phyloP scores from a whole-genome alignment of 2,329 filamentous ascomycete species.

The Dichotomopilus funicola region DNA sequence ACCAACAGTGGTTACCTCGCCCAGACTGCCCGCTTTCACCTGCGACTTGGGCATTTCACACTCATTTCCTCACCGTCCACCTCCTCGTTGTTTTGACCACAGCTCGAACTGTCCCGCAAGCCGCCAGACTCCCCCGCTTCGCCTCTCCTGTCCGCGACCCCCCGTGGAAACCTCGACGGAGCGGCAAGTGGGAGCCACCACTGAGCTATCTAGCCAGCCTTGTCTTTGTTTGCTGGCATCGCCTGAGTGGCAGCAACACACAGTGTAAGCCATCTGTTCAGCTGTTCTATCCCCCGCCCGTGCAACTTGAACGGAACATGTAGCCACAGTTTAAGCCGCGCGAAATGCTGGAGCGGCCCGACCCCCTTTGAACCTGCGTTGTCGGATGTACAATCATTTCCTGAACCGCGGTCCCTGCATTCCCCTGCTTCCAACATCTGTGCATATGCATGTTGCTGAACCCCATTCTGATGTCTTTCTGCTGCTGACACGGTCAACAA shows the following conservation, averaged over 20 bases:
- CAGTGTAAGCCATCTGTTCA: not conserved
- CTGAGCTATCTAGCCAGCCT: not conserved
- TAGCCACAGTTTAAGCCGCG: no score
- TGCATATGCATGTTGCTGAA: no score
- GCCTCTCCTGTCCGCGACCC: no score
- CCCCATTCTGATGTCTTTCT: no score
- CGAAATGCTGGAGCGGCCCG: no score
- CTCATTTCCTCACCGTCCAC: conserved; percentile 8
- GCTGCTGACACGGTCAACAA: no score
- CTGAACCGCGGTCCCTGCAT: no score
- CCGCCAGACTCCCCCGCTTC: not conserved
- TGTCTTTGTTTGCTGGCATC: conserved; percentile 1
- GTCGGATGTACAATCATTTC: no score
- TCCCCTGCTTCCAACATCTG: no score
- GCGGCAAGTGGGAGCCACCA: not conserved
- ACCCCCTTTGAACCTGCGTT: no score
- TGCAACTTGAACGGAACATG: no score
- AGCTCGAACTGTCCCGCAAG: conserved; percentile 2
- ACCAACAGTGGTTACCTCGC: conserved; percentile 19
- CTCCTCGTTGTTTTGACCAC: conserved; percentile 13
- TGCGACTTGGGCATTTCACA: conserved; percentile 11
- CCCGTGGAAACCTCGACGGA: no score
- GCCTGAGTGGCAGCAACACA: not conserved
- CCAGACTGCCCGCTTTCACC: conserved; percentile 5
- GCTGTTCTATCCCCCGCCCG: not conserved